These are phyloP conservation scores for Diaporthe destruens DNA, from an alignment of 2,329 filamentous ascomycete species.

Conservation along the genomic window DNA sequence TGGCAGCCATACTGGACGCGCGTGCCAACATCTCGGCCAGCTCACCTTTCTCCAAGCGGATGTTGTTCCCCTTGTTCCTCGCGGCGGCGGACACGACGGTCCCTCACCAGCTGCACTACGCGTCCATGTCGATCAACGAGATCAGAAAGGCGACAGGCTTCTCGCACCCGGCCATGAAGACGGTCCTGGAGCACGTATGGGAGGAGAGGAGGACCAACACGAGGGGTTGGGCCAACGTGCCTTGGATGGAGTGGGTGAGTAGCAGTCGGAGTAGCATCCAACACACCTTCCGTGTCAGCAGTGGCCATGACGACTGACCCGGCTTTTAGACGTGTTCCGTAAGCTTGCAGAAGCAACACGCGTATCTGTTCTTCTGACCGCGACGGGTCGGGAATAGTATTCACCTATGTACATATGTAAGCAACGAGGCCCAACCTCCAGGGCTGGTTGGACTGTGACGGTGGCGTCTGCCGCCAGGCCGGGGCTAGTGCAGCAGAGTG, in stretches of 20 bases:
- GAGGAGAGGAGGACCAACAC: constrained; percentile 16
- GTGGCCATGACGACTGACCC: background rate
- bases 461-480: background rate
- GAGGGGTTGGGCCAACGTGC: constrained; percentile 8
- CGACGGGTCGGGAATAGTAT: background rate
- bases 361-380: constrained; percentile 15
- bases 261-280: background rate
- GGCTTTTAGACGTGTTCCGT: constrained; percentile 7
- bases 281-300: too few species aligned
- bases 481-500: background rate
- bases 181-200: constrained; percentile 12
- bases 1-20: constrained; percentile 46
- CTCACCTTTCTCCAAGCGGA: constrained; percentile 47
- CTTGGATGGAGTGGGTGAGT: constrained; percentile 22
- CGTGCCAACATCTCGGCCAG: constrained; percentile 45
- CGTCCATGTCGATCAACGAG: constrained; percentile 20
- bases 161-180: constrained; percentile 22
- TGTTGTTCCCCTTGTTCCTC: constrained; percentile 49
- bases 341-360: constrained; percentile 21
- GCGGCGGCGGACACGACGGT: constrained; percentile 46
- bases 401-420: background rate
- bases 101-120: constrained; percentile 14
- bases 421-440: background rate
- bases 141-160: constrained; percentile 15
- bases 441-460: too few species aligned